Base-by-base conservation (phyloP, 306 rosid species). In the Albizia julibrissin region DNA sequence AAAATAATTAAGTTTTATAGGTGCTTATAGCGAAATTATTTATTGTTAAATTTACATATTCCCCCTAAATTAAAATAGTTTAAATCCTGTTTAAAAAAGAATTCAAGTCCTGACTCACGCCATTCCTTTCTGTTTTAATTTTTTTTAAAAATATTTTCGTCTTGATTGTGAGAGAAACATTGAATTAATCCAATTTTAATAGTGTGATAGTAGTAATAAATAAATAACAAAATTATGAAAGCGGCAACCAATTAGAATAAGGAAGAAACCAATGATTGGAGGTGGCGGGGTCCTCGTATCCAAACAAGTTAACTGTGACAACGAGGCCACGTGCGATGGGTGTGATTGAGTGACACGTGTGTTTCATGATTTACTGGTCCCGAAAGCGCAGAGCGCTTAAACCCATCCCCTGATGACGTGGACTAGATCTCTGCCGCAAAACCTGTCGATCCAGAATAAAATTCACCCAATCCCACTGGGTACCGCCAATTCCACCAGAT, bases 271-370 rank as follows among this genome's bases (percentile, higher is more conserved):
- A 15, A 70, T 75, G 58, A 70, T 69, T n/a, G 74, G 15, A 27
- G 18, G 33, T 14, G 33, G 52, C 61, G 79, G 82, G 82, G 68
- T 42, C 59, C 71, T 37, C 76, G 66, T 43, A 79, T 69, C 69
- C 10, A 79, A 85, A 71, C 77, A 76, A 79, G 74, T 49, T 80
- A 12, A 0, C 14, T 3, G 29, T 61, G 89, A 87, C 89, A 83
- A 11, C 87, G 82, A 70, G 82, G 89, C 91, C 95, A 91, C 84
- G 80, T 87, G 92, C 15, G 31, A 56, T 58, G 21, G 77, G 62
- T 6, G 13, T 29, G 75, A 59, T 24, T 49, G 47, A 50, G 77
- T 24, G 77, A 77, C 85, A 83, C 50, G 86, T 72, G 72, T 80
- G 29, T 9, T 56, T 27, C 83, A 83, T 52, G 67, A 84, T 79